Conservation (phyloP, 306 rosid genomes). For the Lotus japonicus region DNA sequence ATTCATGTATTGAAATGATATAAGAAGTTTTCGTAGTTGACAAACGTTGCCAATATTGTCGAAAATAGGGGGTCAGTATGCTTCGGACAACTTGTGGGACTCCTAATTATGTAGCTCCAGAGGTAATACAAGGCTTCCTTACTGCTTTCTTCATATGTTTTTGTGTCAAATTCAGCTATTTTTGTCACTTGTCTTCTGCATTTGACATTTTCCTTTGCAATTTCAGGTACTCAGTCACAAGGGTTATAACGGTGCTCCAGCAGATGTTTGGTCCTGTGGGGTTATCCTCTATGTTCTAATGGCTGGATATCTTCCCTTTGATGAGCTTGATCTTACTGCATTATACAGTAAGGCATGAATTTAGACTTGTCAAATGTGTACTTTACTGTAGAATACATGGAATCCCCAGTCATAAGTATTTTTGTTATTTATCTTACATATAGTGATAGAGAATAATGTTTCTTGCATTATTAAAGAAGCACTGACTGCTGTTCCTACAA, state of each 20-base stretch:
- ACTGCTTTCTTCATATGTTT: slow-evolving; percentile 16
- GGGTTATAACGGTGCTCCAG: slow-evolving; percentile 83
- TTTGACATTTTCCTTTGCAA: slow-evolving; percentile 22
- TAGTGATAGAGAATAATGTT: not conserved
- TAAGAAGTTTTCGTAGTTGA: not conserved
- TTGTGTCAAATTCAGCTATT: slow-evolving; percentile 4
- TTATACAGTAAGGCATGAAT: slow-evolving; percentile 81
- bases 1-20: not conserved
- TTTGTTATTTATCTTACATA: slow-evolving; percentile 1
- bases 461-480: not conserved
- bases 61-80: slow-evolving; percentile 66
- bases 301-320: slow-evolving; percentile 93
- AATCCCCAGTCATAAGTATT: not conserved
- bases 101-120: slow-evolving; percentile 93
- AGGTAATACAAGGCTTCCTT: slow-evolving; percentile 39
- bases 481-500: not conserved
- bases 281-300: slow-evolving; percentile 81
- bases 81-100: slow-evolving; percentile 92
- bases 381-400: not conserved
- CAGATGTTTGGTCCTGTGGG: slow-evolving; percentile 97
- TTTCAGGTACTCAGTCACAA: slow-evolving; percentile 83
- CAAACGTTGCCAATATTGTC: not conserved
- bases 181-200: not conserved
- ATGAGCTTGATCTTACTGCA: slow-evolving; percentile 89
- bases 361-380: not conserved